Evolutionary conservation across 2,329 filamentous ascomycete species (phyloP).

Genomic region (Aspergillus sojae): DNA sequence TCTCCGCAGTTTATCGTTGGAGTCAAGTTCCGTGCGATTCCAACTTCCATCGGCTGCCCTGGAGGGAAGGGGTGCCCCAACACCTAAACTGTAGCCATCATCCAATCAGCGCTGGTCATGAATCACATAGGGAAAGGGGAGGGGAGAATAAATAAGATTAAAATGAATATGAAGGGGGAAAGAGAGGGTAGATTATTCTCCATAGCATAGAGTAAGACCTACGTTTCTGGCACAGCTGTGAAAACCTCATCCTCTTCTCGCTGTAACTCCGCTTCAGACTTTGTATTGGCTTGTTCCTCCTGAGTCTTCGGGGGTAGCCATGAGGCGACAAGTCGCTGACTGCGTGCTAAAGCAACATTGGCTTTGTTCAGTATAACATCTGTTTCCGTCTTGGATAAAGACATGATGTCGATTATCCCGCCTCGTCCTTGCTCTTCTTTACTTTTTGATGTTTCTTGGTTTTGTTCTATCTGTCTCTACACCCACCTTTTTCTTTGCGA

Average conservation of each 20-base stretch:
- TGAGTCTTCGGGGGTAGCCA: conserved; percentile 55
- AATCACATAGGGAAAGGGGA: conserved; percentile 3
- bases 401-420: conserved; percentile 23
- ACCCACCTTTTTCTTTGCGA: conserved; percentile 11
- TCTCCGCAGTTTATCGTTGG: conserved; percentile 49
- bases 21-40: conserved; percentile 43
- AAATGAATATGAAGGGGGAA: too few species aligned
- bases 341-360: conserved; percentile 56
- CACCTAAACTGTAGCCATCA: conserved; percentile 43
- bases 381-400: conserved; percentile 45
- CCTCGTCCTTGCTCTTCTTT: background rate
- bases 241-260: conserved; percentile 59
- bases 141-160: background rate
- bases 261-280: conserved; percentile 49
- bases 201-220: conserved; percentile 21
- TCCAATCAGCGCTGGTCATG: background rate
- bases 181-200: too few species aligned
- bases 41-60: conserved; percentile 43
- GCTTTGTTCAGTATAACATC: conserved; percentile 60
- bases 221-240: conserved; percentile 58
- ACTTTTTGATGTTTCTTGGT: background rate
- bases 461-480: background rate
- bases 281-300: conserved; percentile 41
- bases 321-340: conserved; percentile 57
- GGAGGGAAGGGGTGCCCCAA: conserved; percentile 51